Evolutionary conservation across 768 basidiomycete species (phyloP).

Genomic region (Boletellus ananiceps): DNA sequence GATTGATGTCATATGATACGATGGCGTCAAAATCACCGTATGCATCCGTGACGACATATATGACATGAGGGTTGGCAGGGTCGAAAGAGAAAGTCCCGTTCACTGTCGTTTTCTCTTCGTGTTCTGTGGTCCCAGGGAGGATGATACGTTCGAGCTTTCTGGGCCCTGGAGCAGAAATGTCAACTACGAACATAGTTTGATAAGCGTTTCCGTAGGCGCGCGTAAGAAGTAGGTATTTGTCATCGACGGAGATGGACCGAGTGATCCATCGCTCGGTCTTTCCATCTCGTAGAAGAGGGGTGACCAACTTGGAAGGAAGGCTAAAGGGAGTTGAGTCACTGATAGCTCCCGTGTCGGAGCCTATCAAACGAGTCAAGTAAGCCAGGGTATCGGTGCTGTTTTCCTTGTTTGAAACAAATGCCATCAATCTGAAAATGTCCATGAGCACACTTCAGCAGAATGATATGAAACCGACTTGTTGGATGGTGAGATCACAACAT

Average conservation of each 20-base stretch:
- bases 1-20: conserved; percentile 31
- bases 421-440: conserved; percentile 29
- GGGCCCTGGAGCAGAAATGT: conserved; percentile 27
- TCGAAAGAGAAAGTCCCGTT: conserved; percentile 31
- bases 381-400: conserved; percentile 36
- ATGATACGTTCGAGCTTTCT: conserved; percentile 27
- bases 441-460: conserved; percentile 1
- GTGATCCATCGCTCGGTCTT: conserved; percentile 32
- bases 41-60: conserved; percentile 35
- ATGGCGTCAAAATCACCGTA: conserved; percentile 38
- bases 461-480: conserved; percentile 28
- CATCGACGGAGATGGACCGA: conserved; percentile 35
- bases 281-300: conserved; percentile 28
- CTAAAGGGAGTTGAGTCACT: conserved; percentile 26
- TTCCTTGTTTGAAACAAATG: conserved; percentile 40
- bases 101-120: conserved; percentile 23
- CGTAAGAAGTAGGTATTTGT: conserved; percentile 34
- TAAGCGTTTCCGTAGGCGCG: conserved; percentile 28
- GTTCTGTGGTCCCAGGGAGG: conserved; percentile 34
- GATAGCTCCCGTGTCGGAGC: conserved; percentile 31
- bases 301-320: conserved; percentile 33
- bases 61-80: conserved; percentile 24
- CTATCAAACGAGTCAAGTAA: conserved; percentile 31
- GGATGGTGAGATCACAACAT: conserved; percentile 30
- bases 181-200: conserved; percentile 30